These are phyloP conservation scores for Luvunga scandens DNA, from an alignment of 345 rosid genomes.

Conservation along the genomic window DNA sequence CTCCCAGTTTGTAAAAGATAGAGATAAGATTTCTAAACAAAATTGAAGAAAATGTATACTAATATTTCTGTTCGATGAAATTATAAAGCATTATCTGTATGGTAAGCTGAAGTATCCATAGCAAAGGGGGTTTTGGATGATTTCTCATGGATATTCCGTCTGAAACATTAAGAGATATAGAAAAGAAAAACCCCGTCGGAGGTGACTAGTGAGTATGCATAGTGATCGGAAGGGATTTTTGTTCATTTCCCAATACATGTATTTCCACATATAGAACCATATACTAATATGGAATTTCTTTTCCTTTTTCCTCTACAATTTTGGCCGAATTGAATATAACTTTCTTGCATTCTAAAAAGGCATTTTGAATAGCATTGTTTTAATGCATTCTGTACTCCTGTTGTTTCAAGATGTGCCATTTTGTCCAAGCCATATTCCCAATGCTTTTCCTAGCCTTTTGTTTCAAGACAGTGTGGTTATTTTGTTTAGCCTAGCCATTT, in stretches of 20 bases:
- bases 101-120: not conserved
- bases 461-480: not conserved
- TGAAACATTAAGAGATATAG: not conserved
- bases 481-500: not conserved
- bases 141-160: not conserved
- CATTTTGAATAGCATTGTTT: not conserved
- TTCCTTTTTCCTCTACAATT: not conserved
- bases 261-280: not conserved
- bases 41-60: constrained; percentile 4
- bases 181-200: not conserved
- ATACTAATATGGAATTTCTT: not conserved
- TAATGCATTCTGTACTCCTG: not conserved
- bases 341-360: not conserved
- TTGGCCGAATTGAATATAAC: not conserved
- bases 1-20: not conserved
- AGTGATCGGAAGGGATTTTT: not conserved
- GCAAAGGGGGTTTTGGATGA: not conserved
- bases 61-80: not conserved
- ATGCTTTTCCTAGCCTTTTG: not conserved
- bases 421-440: not conserved
- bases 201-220: not conserved
- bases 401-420: not conserved
- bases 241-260: not conserved
- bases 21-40: not conserved
- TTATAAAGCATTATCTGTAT: not conserved